A percentile compares a stretch with the other conserved stretches of the same genome.
Conservation (phyloP, 2,329 filamentous ascomycete species). For the Fonsecaea pugnacius region DNA sequence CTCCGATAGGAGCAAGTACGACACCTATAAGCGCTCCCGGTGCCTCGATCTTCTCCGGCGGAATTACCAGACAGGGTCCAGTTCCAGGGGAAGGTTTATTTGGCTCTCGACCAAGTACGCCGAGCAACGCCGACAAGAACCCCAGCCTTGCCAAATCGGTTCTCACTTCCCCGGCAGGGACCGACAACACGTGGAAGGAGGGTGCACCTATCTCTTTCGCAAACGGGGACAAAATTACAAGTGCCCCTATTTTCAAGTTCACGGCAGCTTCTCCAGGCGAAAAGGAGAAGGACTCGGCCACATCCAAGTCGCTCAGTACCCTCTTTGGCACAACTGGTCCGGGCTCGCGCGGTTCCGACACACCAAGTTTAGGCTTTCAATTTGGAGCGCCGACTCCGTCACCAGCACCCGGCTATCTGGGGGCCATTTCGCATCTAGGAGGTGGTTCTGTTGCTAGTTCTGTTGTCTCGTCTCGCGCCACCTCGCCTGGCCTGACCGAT, state of each 20-base stretch:
- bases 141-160: constrained; percentile 28
- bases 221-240: constrained; percentile 38
- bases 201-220: constrained; percentile 55
- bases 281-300: constrained; percentile 28
- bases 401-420: constrained; percentile 37
- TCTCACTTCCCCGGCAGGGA: constrained; percentile 34
- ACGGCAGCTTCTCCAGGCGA: constrained; percentile 39
- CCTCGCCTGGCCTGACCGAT: constrained; percentile 53
- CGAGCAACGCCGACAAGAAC: constrained; percentile 31
- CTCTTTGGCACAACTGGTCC: constrained; percentile 40
- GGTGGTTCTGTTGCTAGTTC: constrained; percentile 43
- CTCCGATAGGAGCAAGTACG: constrained; percentile 26
- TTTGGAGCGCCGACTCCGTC: constrained; percentile 42
- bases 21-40: constrained; percentile 23
- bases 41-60: constrained; percentile 34
- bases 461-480: constrained; percentile 49
- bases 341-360: constrained; percentile 30
- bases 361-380: constrained; percentile 44
- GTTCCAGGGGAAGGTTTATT: constrained; percentile 40
- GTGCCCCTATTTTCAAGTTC: constrained; percentile 37
- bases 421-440: constrained; percentile 37
- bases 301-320: constrained; percentile 40
- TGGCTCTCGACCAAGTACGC: constrained; percentile 38
- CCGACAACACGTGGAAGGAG: constrained; percentile 55
- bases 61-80: constrained; percentile 31